Evolutionary conservation across 345 rosid species (phyloP).

Genomic region (Gossypium anomalum): DNA sequence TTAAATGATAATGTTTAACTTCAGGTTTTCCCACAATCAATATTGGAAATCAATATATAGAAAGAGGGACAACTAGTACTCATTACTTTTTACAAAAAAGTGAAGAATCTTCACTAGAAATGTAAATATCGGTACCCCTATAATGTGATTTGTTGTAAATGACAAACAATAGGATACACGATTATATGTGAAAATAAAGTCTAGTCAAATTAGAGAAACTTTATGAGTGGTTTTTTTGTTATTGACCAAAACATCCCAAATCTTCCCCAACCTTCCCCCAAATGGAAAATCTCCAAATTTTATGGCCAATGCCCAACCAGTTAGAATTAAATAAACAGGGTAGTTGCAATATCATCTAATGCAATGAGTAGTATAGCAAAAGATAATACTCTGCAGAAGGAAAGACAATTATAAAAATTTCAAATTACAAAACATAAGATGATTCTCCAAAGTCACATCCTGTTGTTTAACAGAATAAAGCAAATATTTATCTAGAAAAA

Average conservation of each 20-base stretch:
- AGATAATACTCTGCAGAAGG: not conserved
- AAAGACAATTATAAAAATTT: not conserved
- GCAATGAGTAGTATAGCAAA: not conserved
- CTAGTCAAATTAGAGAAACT: not conserved
- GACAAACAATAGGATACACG: not conserved
- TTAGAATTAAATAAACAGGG: not conserved
- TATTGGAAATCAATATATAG: not conserved
- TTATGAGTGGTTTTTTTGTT: not conserved
- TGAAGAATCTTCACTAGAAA: not conserved
- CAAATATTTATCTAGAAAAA: slow-evolving; percentile 11
- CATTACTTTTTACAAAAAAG: not conserved
- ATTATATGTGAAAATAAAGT: not conserved
- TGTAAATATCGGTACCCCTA: not conserved
- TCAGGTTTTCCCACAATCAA: not conserved
- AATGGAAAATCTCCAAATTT: not conserved
- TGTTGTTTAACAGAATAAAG: not conserved
- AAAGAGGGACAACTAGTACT: slow-evolving; percentile 2
- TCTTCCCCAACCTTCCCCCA: not conserved
- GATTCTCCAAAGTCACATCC: not conserved
- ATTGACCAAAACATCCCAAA: not conserved
- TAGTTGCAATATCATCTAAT: slow-evolving; percentile 2
- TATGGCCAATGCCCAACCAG: not conserved
- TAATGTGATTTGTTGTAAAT: not conserved
- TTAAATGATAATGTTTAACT: slow-evolving; percentile 10
- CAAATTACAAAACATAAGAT: not conserved